Conservation (phyloP, 2,329 filamentous ascomycete genomes). For the Fusarium sp. region DNA sequence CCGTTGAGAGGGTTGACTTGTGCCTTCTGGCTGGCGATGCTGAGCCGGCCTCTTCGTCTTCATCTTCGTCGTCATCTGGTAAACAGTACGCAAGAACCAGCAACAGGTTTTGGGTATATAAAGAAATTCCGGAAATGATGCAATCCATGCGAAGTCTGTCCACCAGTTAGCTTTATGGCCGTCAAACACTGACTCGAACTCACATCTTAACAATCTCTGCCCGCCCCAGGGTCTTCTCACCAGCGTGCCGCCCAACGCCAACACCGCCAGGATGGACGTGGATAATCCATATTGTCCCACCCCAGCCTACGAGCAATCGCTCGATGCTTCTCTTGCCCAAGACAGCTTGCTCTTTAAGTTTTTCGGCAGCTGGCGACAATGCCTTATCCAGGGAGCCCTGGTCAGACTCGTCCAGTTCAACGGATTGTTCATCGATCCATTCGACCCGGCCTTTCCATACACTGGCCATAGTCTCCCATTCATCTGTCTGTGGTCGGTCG, state of each 20-base stretch:
- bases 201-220: conserved; percentile 94
- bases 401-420: conserved; percentile 77
- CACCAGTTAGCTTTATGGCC: conserved; percentile 65
- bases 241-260: conserved; percentile 72
- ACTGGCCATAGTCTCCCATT: conserved; percentile 96
- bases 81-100: conserved; percentile 92
- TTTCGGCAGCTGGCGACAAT: conserved; percentile 59
- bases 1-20: conserved; percentile 56
- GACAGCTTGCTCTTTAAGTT: conserved; percentile 61
- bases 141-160: conserved; percentile 92
- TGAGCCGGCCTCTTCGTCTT: conserved; percentile 43
- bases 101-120: conserved; percentile 93
- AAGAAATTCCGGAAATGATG: conserved; percentile 94
- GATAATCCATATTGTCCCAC: conserved; percentile 94
- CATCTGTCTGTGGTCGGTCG: conserved; percentile 84
- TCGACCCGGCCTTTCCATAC: conserved; percentile 94
- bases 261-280: conserved; percentile 84
- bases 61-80: conserved; percentile 74
- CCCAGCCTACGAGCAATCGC: conserved; percentile 93
- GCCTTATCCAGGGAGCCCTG: conserved; percentile 50
- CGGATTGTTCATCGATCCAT: conserved; percentile 87
- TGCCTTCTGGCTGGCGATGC: conserved; percentile 51
- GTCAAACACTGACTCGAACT: conserved; percentile 63
- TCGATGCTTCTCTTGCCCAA: conserved; percentile 68
- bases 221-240: conserved; percentile 79